Conservation (phyloP, 345 rosid species). For the Schrenkiella parvula region DNA sequence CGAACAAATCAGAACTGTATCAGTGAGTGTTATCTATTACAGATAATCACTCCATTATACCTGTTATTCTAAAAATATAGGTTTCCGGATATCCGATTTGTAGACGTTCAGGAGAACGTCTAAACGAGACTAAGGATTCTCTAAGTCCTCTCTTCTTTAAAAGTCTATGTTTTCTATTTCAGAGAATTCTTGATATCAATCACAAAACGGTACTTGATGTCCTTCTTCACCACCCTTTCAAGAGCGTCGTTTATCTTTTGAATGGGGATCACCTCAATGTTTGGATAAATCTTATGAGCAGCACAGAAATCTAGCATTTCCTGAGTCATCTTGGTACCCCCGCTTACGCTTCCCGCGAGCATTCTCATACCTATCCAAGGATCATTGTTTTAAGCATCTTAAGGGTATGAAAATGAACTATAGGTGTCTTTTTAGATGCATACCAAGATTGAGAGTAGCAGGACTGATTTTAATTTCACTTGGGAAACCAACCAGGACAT, state of each 20-base stretch:
- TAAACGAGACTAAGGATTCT: neutral
- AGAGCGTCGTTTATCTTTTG: conserved; percentile 67
- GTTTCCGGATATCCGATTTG: neutral
- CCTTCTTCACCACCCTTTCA: conserved; percentile 69
- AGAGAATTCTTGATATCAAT: conserved; percentile 71
- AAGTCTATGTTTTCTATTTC: conserved; percentile 26
- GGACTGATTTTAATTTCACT: conserved; percentile 80
- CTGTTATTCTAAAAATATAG: neutral
- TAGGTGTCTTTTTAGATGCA: neutral
- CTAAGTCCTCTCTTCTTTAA: neutral
- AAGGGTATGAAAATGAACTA: neutral
- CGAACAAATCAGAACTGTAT: neutral
- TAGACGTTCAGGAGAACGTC: neutral
- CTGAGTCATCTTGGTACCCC: conserved; percentile 65
- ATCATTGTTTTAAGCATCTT: neutral
- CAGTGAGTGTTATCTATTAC: neutral
- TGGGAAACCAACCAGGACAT: conserved; percentile 74
- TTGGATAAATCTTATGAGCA: conserved; percentile 63
- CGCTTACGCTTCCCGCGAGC: conserved; percentile 60
- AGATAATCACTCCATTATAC: neutral
- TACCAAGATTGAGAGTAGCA: conserved; percentile 60
- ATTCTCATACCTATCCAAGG: conserved; percentile 58
- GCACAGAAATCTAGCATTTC: conserved; percentile 86
- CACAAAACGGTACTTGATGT: conserved; percentile 80
- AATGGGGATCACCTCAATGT: conserved; percentile 65